Base-by-base conservation (phyloP, 306 rosid species). In the Dryas octopetala region DNA sequence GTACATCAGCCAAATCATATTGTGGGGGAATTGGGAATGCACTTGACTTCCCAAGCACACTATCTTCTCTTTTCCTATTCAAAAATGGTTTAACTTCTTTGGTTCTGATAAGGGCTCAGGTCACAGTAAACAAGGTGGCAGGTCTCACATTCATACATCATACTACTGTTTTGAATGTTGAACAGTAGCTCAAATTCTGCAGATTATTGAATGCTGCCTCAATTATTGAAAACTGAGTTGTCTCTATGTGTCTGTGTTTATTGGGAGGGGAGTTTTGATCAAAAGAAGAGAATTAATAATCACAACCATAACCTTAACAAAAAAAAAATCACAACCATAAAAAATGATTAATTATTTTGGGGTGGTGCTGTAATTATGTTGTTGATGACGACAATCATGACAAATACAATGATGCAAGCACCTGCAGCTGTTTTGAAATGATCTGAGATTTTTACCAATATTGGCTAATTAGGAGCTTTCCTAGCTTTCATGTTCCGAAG, bases 191-290 rank as follows among this genome's bases (percentile, higher is more conserved):
- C 28, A 26, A 3, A 53, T 52, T 54, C 16, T 52, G 19, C 14
- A 58, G 49, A 23, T 58, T 58, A 23, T 23, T 58, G 32, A 4
- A 32, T 32, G 48, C 23, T 72, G 77, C 77, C 55, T 64, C 77
- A 46, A 60, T 73, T 19, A 73, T 61, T 60, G 77, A 55, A 58
- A 12, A 11, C 16, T 49, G 23, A 16, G 57, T 76, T 76, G 73
- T 57, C 73, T 68, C 6, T 32, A 23, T 4, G n/a, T 68, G 73
- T 15, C 16, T 68, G 60, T 49, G 19, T 50, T 68, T 26, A 68
- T 28, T 15, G 59, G 60, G 51, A 74, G 65, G 51, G 53, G 12
- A 58, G 12, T 70, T 41, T 38, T 32, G 3, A 32, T 32, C 38
- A 32, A 32, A 32, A 7, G 16, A 64, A 41, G 53, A 10, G 14